Evolutionary conservation across 1,284 basidiomycete species (phyloP).

Genomic region (Ceratobasidium sp.): DNA sequence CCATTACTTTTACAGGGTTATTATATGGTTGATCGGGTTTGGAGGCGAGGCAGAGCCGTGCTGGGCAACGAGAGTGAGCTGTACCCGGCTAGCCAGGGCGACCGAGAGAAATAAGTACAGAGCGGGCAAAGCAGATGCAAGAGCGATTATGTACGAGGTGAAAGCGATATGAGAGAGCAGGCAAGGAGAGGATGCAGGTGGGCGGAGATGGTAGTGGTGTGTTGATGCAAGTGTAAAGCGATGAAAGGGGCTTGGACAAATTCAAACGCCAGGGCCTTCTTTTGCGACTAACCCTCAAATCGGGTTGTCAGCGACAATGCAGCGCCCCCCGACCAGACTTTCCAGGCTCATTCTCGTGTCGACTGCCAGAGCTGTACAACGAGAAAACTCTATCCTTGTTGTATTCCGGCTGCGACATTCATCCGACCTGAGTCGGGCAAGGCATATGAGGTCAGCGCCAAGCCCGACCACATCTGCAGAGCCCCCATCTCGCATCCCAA

Average conservation of each 20-base stretch:
- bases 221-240: constrained; percentile 24
- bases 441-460: constrained; percentile 34
- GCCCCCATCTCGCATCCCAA: constrained; percentile 36
- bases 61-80: constrained; percentile 21
- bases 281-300: background rate
- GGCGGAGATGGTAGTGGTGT: constrained; percentile 37
- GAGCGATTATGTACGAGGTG: background rate
- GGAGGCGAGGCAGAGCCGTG: background rate
- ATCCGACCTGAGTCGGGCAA: constrained; percentile 8
- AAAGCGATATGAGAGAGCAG: constrained; percentile 18
- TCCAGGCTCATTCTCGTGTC: background rate
- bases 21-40: constrained; percentile 4
- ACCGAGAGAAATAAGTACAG: constrained; percentile 1
- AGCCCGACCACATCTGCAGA: constrained; percentile 34
- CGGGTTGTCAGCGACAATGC: constrained; percentile 16
- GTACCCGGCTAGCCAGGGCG: constrained; percentile 23
- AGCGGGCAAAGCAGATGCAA: background rate
- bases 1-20: constrained; percentile 39
- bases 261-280: constrained; percentile 4
- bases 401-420: constrained; percentile 22
- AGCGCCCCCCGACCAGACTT: constrained; percentile 14
- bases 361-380: background rate
- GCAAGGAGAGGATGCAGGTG: constrained; percentile 17
- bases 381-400: constrained; percentile 3
- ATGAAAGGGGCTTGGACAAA: constrained; percentile 25